Conservation (phyloP, 257 asterid species). For the Hygrophila difformis region DNA sequence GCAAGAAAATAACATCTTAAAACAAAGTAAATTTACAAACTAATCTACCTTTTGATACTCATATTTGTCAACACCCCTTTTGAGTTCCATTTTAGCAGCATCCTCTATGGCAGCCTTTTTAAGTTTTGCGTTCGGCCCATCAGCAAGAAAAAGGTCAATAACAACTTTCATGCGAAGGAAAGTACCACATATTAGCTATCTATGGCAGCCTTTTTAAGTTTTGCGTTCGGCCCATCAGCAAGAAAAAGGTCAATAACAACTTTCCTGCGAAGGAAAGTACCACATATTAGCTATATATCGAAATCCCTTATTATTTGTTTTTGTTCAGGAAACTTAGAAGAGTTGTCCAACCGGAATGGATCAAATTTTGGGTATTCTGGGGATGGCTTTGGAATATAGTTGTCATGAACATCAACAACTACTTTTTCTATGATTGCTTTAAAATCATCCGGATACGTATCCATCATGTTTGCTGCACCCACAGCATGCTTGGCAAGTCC, state of each 20-base stretch:
- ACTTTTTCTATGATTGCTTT: constrained; percentile 47
- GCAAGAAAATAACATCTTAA: background rate
- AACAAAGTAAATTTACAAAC: background rate
- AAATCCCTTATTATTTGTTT: background rate
- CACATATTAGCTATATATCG: background rate
- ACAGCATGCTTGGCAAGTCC: constrained; percentile 39
- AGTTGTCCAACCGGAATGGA: constrained; percentile 44
- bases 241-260: constrained; percentile 61
- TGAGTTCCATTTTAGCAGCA: constrained; percentile 57
- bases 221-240: constrained; percentile 71
- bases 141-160: too few relatives aligned
- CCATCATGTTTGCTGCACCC: constrained; percentile 51
- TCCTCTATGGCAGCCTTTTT: too few relatives aligned
- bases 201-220: constrained; percentile 62
- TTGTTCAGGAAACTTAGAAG: background rate
- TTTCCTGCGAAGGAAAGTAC: constrained; percentile 36
- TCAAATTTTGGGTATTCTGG: constrained; percentile 64
- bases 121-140: too few relatives aligned
- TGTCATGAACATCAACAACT: constrained; percentile 71
- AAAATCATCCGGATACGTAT: constrained; percentile 50
- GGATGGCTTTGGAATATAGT: constrained; percentile 67
- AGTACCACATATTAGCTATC: too few relatives aligned
- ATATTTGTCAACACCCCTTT: constrained; percentile 30
- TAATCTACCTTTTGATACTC: constrained; percentile 72
- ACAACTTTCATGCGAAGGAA: too few relatives aligned